Evolutionary conservation across 139 green algal genomes (phyloP).

Genomic region (Chlorella sp.): DNA sequence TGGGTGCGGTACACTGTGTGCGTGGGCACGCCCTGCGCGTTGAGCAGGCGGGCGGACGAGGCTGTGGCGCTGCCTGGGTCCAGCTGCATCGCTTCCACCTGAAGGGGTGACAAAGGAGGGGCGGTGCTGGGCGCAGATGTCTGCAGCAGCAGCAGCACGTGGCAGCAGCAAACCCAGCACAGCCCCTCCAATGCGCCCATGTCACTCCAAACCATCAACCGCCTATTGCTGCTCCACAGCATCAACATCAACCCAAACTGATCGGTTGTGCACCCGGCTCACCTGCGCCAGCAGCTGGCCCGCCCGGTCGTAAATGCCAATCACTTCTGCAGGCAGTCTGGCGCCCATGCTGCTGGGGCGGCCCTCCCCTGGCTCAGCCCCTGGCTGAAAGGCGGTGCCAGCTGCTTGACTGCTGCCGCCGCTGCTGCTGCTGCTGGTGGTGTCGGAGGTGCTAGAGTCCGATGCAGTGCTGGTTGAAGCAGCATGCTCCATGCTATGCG

Average conservation of each 20-base stretch:
- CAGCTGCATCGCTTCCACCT: constrained; percentile 21
- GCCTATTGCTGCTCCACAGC: too few relatives aligned
- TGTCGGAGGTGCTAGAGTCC: not conserved
- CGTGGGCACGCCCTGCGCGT: not conserved
- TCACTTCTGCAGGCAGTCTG: not conserved
- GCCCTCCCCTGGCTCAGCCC: too few relatives aligned
- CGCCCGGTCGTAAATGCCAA: constrained; percentile 2
- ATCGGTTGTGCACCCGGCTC: too few relatives aligned
- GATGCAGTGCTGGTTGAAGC: not conserved
- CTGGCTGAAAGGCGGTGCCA: too few relatives aligned
- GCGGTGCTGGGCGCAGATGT: too few relatives aligned
- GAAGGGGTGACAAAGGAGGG: too few relatives aligned
- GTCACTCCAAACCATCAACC: too few relatives aligned
- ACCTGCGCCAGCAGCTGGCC: constrained; percentile 12
- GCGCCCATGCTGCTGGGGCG: too few relatives aligned
- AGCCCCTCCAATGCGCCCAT: too few relatives aligned
- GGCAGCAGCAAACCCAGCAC: too few relatives aligned
- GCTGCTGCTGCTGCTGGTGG: not conserved
- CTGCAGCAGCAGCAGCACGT: too few relatives aligned
- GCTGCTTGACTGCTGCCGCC: not conserved
- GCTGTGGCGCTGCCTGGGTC: constrained; percentile 27
- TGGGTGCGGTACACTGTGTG: constrained; percentile 29
- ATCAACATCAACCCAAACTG: too few relatives aligned
- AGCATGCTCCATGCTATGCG: not conserved
- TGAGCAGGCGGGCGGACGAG: constrained; percentile 28